Evolutionary conservation across 176 grass and related monocot genomes (phyloP), one percentile per base, ranked within the genome.

Genomic region (Oryza meridionalis): DNA sequence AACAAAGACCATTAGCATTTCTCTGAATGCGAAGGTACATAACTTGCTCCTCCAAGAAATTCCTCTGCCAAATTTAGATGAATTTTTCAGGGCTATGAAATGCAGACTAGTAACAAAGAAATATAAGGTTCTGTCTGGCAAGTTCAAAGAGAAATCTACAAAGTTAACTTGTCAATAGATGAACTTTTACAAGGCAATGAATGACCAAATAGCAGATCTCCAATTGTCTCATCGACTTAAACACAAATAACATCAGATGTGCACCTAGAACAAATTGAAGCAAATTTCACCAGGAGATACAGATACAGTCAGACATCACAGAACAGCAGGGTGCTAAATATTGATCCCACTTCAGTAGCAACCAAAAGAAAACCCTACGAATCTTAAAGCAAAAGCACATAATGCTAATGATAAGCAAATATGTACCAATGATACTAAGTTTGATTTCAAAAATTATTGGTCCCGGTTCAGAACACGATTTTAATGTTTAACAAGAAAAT

Each of bases 61-160:
- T 37, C 17, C 50, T 64, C 4, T 29, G 35, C 44, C 27, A 22
- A 85, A n/a, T 65, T 65, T 77, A 66, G 65, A 50, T 21, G 7
- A 37, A 6, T 26, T 26, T 33, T 16, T 35, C 13, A 8, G 55
- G 47, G 2, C 3, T 9, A 37, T 66, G 44, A 14, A 72, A 65
- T 50, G 26, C 26, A 43, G 22, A 73, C 22, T 31, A 27, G 29
- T 40, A 44, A 80, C 12, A 55, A 7, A 40, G 42, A 74, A 19
- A 9, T 13, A 29, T 67, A 11, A 74, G 65, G 70, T 33, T 55
- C 16, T 65, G 24, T n/a, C 53, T 19, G 53, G 14, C 11, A 58
- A 31, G 69, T 61, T 45, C 55, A 58, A 70, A 82, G 42, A 82
- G 46, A 53, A 84, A 84, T 4, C 12, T 47, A 29, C 26, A 70